Evolutionary conservation across 2,329 filamentous ascomycete genomes (phyloP).

Genomic region (Penicillium sp.): DNA sequence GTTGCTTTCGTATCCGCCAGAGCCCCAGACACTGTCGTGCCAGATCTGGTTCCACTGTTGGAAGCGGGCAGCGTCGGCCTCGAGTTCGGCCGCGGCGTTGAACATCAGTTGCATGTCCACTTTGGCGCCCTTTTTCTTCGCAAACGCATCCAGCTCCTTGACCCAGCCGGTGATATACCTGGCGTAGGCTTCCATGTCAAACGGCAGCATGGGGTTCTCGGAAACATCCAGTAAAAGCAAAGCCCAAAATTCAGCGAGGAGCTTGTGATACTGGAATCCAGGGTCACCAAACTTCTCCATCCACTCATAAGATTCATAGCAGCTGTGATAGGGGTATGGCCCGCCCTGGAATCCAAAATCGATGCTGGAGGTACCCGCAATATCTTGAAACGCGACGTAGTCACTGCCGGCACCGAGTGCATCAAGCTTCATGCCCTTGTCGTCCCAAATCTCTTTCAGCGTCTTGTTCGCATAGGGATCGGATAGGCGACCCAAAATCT

Average conservation of each 20-base stretch:
- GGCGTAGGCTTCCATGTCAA: constrained; percentile 72
- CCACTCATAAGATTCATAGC: constrained; percentile 86
- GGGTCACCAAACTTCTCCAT: constrained; percentile 77
- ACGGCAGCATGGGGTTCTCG: constrained; percentile 74
- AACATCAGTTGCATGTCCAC: constrained; percentile 57
- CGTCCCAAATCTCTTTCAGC: constrained; percentile 69
- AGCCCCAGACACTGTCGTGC: constrained; percentile 65
- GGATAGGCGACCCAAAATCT: constrained; percentile 66
- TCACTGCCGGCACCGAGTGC: constrained; percentile 72
- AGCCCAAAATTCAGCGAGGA: constrained; percentile 72
- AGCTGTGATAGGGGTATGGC: constrained; percentile 68
- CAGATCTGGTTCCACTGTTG: constrained; percentile 71
- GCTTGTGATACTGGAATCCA: constrained; percentile 71
- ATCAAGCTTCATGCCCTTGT: constrained; percentile 54
- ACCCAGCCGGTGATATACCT: constrained; percentile 60
- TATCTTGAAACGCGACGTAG: constrained; percentile 84
- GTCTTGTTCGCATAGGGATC: constrained; percentile 70
- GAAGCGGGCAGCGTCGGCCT: constrained; percentile 59
- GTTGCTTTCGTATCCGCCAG: constrained; percentile 70
- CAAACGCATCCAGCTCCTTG: constrained; percentile 62
- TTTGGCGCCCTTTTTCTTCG: constrained; percentile 49
- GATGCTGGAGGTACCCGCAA: constrained; percentile 80
- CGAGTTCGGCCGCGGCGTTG: constrained; percentile 59
- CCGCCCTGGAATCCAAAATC: constrained; percentile 73
- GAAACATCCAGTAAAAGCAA: constrained; percentile 80